These are phyloP conservation scores for Oidium heveae DNA, from an alignment of 2,329 filamentous ascomycete genomes.

Conservation along the genomic window DNA sequence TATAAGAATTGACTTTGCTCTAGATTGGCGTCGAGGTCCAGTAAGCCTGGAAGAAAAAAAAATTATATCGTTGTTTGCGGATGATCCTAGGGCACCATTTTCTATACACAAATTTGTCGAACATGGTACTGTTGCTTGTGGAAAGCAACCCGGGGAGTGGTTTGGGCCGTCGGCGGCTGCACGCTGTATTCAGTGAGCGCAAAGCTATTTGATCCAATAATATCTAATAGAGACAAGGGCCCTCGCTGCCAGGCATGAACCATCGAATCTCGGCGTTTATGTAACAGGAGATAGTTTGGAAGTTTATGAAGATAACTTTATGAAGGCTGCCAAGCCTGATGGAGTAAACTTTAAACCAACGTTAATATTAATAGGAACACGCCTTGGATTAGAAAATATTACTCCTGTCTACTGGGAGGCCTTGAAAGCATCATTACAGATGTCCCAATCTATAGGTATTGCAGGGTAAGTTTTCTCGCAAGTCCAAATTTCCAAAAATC, in stretches of 20 bases:
- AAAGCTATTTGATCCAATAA: background rate
- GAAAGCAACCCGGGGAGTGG: conserved; percentile 92
- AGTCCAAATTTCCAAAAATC: conserved; percentile 1
- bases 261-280: conserved; percentile 51
- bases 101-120: conserved; percentile 88
- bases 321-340: conserved; percentile 46
- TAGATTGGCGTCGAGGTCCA: conserved; percentile 50
- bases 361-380: conserved; percentile 65
- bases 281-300: conserved; percentile 75
- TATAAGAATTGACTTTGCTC: conserved; percentile 7
- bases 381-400: conserved; percentile 80
- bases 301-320: conserved; percentile 76
- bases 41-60: conserved; percentile 34
- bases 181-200: conserved; percentile 64
- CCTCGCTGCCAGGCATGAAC: conserved; percentile 38
- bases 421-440: conserved; percentile 60
- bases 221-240: conserved; percentile 26
- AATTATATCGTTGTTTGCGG: conserved; percentile 63
- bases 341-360: conserved; percentile 52
- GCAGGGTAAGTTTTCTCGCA: conserved; percentile 38
- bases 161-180: conserved; percentile 95
- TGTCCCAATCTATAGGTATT: conserved; percentile 84
- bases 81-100: conserved; percentile 65
- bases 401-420: conserved; percentile 90
- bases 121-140: conserved; percentile 65